Base-by-base conservation (phyloP, 2,329 filamentous ascomycete species). In the Penicillium nordicum region DNA sequence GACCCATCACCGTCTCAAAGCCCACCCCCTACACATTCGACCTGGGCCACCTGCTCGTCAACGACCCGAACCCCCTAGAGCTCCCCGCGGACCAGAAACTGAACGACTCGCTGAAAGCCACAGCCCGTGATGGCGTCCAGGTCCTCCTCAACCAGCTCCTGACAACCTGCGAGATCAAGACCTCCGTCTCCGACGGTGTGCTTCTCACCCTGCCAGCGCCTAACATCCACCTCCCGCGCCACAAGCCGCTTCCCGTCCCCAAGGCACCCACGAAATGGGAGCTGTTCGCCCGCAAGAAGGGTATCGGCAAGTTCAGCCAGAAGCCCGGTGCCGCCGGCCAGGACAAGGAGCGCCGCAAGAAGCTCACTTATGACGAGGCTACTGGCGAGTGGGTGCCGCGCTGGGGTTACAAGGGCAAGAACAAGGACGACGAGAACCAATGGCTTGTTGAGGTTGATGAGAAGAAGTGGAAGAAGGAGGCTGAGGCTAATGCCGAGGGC, bases 251-350 rank as follows among this genome's bases (percentile, higher is more conserved):
- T 9, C 94, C 94, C 1, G 82, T 85, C 54, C 83, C 86, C 64
- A 94, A 92, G 78, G 80, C 87, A 55, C 88, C 88, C 65, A 97
- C 93, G 57, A 96, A 92, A 75, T 99, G 94, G 94, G 88, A 96
- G 80, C 85, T 88, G 69, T 99, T 99, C 79, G 94, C 94, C 44
- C 88, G 87, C 75, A 96, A 96, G 85, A 96, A 97, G 83, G 94
- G 94, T 54, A 97, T 99, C 50, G 77, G 77, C 78, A 90, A 89
- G 79, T 86, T 87, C 76, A 96, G 92, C 84, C 88, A 85, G 64
- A 85, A 70, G 55, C 68, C 74, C 18, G 76, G 75, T n/a, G 72
- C 67, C 7, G 68, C 70, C 10, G 66, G 88, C 64, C 91, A 94
- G 72, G 82, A 87, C 74, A 83, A 86, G 60, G 81, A 76, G 82